Percentiles rank a stretch among this genome's conserved stretches.
Evolutionary conservation across 345 rosid species (phyloP).

Genomic region (Draba incana): DNA sequence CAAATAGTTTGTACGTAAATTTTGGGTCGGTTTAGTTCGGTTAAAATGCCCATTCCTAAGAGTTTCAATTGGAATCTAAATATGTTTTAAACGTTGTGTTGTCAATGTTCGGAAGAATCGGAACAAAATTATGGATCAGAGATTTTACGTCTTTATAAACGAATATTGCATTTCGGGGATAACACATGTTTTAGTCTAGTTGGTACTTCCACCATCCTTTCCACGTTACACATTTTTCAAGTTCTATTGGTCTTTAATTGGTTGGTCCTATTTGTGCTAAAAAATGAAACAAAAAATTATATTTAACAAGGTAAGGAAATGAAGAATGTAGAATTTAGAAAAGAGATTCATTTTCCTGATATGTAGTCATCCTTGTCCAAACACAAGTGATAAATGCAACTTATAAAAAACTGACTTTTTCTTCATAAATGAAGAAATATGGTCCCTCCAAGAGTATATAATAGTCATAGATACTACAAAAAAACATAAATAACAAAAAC

Average conservation of each 20-base stretch:
- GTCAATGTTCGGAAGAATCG: too few species aligned
- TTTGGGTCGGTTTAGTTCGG: too few species aligned
- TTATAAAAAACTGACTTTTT: constrained; percentile 6
- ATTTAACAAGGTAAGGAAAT: neutral
- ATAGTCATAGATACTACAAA: constrained; percentile 4
- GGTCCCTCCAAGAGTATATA: constrained; percentile 15
- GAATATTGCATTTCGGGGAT: neutral
- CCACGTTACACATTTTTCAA: constrained; percentile 4
- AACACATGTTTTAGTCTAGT: neutral
- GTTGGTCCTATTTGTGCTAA: neutral
- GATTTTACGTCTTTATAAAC: too few species aligned
- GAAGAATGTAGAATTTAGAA: neutral
- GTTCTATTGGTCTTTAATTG: neutral
- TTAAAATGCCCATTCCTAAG: too few species aligned
- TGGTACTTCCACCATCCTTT: neutral
- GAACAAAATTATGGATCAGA: too few species aligned
- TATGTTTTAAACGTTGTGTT: too few species aligned
- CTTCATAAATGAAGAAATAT: constrained; percentile 4
- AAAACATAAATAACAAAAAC: constrained; percentile 1
- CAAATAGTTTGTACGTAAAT: too few species aligned
- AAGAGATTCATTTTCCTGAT: constrained; percentile 4
- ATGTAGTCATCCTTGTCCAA: constrained; percentile 28
- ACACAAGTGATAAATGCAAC: constrained; percentile 9
- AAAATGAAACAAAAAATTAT: too few species aligned
- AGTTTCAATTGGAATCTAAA: too few species aligned